Evolutionary conservation across 177 flowering plant species (phyloP), one percentile per base, ranked within the genome.

Genomic region (Vitis hybrid): DNA sequence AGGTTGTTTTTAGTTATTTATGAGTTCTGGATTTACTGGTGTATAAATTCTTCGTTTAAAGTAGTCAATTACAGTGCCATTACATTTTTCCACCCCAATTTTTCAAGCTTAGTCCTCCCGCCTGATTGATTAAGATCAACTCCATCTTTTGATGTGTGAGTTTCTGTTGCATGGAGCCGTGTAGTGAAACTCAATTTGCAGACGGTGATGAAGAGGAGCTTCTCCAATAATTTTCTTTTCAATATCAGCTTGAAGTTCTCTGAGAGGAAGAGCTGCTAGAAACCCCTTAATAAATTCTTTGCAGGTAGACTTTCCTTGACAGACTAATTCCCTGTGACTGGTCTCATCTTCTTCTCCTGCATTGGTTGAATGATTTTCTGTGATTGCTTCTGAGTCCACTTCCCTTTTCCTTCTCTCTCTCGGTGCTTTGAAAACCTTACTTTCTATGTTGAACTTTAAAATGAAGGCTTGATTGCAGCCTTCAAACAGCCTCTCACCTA

Each of bases 131-230:
- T 18, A 56, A 52, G n/a, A 30, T 68, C 48, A 32, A 11, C 40
- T 19, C 30, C 60, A 2, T 65, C 19, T 13, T 14, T 51, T n/a
- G 50, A 46, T 2, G 27, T 21, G 13, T 48, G 72, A 30, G n/a
- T 24, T 48, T 52, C 60, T 60, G 21, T 24, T 65, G 62, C 51
- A 19, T 12, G 64, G 60, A 27, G 70, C 55, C 4, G 75, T 72
- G 62, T 65, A 70, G 21, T 79, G 82, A 63, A 76, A 79, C 50
- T 79, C 79, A 19, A 79, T 79, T 55, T 79, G 79, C 66, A 79
- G 62, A 11, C 70, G 71, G 2, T 72, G 82, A 70, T 76, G 79
- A 32, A 76, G 69, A 14, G 69, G 51, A n/a, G 56, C 67, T 27
- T 70, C 30, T 24, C 52, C 15, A 6, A 65, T 30, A 11, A 52